Evolutionary conservation across 2,329 filamentous ascomycete species (phyloP), one percentile per base, ranked within the genome.

Genomic region (Xylaria sp.): DNA sequence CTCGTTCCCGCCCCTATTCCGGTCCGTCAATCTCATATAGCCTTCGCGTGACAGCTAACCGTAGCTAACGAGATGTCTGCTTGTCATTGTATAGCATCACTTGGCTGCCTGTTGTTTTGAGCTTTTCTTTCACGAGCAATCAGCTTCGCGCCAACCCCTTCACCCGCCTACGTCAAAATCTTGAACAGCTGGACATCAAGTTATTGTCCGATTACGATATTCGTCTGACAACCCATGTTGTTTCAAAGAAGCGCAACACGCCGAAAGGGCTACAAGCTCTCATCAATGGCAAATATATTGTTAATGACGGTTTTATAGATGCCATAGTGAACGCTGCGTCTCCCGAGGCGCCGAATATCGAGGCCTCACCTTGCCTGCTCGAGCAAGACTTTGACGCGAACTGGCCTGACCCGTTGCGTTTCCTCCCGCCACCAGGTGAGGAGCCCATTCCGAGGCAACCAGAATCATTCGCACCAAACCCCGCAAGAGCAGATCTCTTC

Each of bases 121-220:
- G 88, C 45, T 94, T 95, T 73, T 92, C 90, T 1, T 90, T 92
- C 61, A 88, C 89, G 7, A 85, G 84, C 60, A 91, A 89, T 68
- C 89, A 92, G 69, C 78, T 89, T 35, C 91, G 89, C 67, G 82
- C 83, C 63, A 87, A 89, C 69, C 87, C 89, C 1, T 81, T 94
- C 57, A 78, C 80, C 1, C 80, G 80, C 17, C 83, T 93, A 25
- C 86, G 86, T 65, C 79, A 84, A 33, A 84, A 84, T 56, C 85
- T 98, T 17, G 92, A 96, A 73, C 86, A 89, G 46, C 83, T 96
- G n/a, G 95, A 97, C 73, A 89, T 98, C 76, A 98, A 97, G 76
- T 89, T 92, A 14, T 80, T 91, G 14, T 82, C 86, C 45, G 89
- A 93, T 3, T 97, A 92, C 75, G 79, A 91, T 23, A 79, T 84